Conservation (phyloP, 768 basidiomycete genomes). For the Collybia mongolica region DNA sequence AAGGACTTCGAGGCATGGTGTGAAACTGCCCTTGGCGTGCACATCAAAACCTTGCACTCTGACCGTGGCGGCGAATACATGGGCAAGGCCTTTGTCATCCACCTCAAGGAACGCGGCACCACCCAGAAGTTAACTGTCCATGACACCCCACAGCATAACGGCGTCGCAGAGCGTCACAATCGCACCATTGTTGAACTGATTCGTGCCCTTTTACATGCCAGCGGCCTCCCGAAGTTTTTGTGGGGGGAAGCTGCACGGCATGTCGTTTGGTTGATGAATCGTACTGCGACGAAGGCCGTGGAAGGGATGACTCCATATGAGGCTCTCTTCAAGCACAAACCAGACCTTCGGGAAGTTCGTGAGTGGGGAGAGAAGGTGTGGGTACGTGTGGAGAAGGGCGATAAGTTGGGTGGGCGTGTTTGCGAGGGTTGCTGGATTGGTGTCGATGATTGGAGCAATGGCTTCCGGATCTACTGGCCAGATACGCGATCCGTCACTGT, state of each 20-base stretch:
- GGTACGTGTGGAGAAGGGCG: slow-evolving; percentile 26
- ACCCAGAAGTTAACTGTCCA: slow-evolving; percentile 33
- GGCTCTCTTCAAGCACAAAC: slow-evolving; percentile 24
- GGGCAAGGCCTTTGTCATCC: slow-evolving; percentile 20
- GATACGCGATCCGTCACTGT: slow-evolving; percentile 22
- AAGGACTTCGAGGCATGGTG: slow-evolving; percentile 24
- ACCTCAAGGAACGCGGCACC: slow-evolving; percentile 32
- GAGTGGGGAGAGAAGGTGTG: slow-evolving; percentile 33
- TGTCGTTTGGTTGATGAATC: slow-evolving; percentile 28
- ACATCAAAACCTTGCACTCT: slow-evolving; percentile 26
- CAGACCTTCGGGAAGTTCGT: slow-evolving; percentile 23
- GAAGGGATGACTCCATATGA: slow-evolving; percentile 26
- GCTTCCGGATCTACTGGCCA: slow-evolving; percentile 31
- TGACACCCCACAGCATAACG: slow-evolving; percentile 31
- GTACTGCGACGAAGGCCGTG: slow-evolving; percentile 22
- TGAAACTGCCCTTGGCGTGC: slow-evolving; percentile 21
- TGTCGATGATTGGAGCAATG: slow-evolving; percentile 22
- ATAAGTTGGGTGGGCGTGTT: slow-evolving; percentile 21
- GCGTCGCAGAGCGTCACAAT: slow-evolving; percentile 40
- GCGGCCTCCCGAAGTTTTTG: slow-evolving; percentile 29
- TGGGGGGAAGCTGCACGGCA: slow-evolving; percentile 38
- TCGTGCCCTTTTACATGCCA: slow-evolving; percentile 31
- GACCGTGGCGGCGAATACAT: slow-evolving; percentile 39
- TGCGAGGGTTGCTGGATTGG: slow-evolving; percentile 23
- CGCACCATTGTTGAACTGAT: slow-evolving; percentile 30